phyloP scores from a whole-genome alignment of 805 yeast genomes.

The Yarrowia alimentaria region DNA sequence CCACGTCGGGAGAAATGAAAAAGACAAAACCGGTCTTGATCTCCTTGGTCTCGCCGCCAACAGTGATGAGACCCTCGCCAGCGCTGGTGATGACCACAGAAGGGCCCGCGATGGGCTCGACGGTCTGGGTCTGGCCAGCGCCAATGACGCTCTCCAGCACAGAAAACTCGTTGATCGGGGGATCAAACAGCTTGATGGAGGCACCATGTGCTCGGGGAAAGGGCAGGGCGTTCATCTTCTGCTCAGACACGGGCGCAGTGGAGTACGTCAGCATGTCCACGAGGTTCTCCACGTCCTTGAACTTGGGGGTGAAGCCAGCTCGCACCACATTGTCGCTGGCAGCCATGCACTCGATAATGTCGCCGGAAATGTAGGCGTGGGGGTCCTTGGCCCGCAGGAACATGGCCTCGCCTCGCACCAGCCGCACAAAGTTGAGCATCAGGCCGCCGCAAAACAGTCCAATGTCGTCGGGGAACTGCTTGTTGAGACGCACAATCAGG shows the following conservation, averaged over 20 bases:
- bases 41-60: constrained; percentile 42
- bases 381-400: constrained; percentile 96
- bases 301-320: constrained; percentile 99
- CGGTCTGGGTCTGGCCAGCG: constrained; percentile 51
- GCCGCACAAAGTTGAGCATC: constrained; percentile 79
- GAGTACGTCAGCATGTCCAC: constrained; percentile 89
- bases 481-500: constrained; percentile 71
- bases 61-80: constrained; percentile 50
- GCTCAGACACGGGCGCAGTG: constrained; percentile 86
- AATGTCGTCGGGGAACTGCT: constrained; percentile 88
- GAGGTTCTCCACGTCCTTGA: constrained; percentile 88
- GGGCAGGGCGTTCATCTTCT: constrained; percentile 71
- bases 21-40: constrained; percentile 70
- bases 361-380: constrained; percentile 96
- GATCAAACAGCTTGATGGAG: constrained; percentile 61
- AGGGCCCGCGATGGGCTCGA: constrained; percentile 76
- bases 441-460: constrained; percentile 96
- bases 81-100: constrained; percentile 79
- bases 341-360: constrained; percentile 99
- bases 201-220: constrained; percentile 46
- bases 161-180: constrained; percentile 95
- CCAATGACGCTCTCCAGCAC: constrained; percentile 78
- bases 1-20: constrained; percentile 77
- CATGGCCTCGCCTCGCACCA: constrained; percentile 91
- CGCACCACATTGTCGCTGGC: constrained; percentile 97